A percentile compares a stretch with the other conserved stretches of the same genome.
Conservation (phyloP, 306 rosid genomes). For the Hippophae gyantsensis region DNA sequence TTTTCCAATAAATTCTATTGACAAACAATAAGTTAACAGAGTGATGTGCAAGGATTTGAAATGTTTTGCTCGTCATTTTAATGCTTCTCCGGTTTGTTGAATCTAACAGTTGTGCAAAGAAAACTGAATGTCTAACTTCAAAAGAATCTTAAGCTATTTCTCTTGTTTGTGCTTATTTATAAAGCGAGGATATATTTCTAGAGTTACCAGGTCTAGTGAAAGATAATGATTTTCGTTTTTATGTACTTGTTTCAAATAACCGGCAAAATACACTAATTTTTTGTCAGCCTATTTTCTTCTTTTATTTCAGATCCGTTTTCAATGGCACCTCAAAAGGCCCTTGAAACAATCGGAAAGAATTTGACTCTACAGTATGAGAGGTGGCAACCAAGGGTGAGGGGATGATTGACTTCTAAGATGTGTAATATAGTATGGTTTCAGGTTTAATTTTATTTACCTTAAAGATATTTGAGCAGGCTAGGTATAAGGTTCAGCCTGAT, state of each 20-base stretch:
- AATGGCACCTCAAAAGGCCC: constrained; percentile 90
- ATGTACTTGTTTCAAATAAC: neutral
- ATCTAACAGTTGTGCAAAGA: neutral
- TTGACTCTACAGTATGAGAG: constrained; percentile 89
- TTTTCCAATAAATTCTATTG: neutral
- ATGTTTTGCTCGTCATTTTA: neutral
- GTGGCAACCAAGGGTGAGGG: constrained; percentile 94
- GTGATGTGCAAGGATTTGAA: neutral
- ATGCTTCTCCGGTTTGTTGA: neutral
- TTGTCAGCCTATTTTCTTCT: neutral
- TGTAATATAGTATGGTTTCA: constrained; percentile 14
- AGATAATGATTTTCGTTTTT: too few relatives aligned
- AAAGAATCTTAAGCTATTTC: neutral
- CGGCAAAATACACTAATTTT: neutral
- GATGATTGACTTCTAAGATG: constrained; percentile 13
- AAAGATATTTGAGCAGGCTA: constrained; percentile 56
- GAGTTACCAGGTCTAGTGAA: too few relatives aligned
- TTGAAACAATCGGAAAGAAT: constrained; percentile 81
- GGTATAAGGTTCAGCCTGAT: constrained; percentile 83
- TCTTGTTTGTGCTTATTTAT: neutral
- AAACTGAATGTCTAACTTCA: neutral
- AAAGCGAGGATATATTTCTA: too few relatives aligned
- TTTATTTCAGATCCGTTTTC: constrained; percentile 76
- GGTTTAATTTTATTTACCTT: constrained; percentile 22
- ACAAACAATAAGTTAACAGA: too few relatives aligned